A percentile compares a stretch with the other conserved stretches of the same genome.
phyloP scores from a whole-genome alignment of 2,329 filamentous ascomycete species.

The Exophiala aquamarina region DNA sequence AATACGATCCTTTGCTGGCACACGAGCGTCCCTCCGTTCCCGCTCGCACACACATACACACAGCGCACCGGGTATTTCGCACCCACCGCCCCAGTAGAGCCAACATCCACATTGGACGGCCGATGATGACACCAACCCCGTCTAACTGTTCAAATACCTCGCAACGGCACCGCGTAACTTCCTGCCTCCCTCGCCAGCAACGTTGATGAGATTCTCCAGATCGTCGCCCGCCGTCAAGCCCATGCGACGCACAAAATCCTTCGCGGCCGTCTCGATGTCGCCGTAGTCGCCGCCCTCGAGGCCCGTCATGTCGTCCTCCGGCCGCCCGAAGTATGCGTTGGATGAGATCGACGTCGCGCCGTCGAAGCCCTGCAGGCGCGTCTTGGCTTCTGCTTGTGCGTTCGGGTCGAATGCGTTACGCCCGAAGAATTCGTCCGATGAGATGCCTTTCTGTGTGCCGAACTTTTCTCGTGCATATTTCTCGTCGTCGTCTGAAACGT shows the following conservation, averaged over 20 bases:
- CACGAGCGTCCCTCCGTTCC: no score
- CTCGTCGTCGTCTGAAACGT: constrained; percentile 65
- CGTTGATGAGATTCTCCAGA: constrained; percentile 80
- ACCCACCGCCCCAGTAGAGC: no score
- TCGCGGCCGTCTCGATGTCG: constrained; percentile 87
- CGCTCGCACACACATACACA: no score
- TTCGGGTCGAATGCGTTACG: constrained; percentile 81
- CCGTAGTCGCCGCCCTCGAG: constrained; percentile 72
- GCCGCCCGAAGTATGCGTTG: constrained; percentile 94
- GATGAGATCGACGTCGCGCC: constrained; percentile 89
- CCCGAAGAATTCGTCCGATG: constrained; percentile 97
- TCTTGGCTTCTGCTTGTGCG: constrained; percentile 81
- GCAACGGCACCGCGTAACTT: constrained; percentile 69
- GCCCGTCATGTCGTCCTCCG: constrained; percentile 71
- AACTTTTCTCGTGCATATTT: constrained; percentile 86
- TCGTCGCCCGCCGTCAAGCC: constrained; percentile 95
- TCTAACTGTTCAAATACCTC: constrained; percentile 50
- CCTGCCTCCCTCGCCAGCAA: constrained; percentile 81
- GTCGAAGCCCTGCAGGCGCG: constrained; percentile 85
- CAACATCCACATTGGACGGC: no score
- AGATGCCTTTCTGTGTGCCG: constrained; percentile 90
- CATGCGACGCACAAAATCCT: constrained; percentile 93
- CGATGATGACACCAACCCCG: no score
- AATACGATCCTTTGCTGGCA: no score
- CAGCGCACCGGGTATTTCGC: no score